phyloP scores from a whole-genome alignment of 78 protist species.

The Chrysochromulina parva region DNA sequence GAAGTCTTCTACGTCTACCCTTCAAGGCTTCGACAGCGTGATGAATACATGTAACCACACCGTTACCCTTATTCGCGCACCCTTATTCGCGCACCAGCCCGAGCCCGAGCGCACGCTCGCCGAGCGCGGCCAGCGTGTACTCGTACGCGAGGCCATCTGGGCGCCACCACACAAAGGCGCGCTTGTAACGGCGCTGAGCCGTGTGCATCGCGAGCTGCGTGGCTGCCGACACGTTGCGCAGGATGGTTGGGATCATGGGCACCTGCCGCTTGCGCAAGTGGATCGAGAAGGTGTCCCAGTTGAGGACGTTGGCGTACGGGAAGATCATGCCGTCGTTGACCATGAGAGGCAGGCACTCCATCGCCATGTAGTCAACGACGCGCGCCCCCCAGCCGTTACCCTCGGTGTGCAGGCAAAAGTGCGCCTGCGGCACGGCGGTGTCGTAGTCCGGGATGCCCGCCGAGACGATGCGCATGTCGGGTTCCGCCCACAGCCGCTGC shows the following conservation, averaged over 20 bases:
- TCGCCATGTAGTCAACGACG: constrained; percentile 18
- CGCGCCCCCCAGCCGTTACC: constrained; percentile 27
- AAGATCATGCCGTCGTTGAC: constrained; percentile 17
- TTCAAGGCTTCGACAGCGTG: too few relatives aligned
- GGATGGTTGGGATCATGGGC: not conserved
- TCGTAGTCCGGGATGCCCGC: constrained; percentile 8
- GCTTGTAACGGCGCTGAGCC: not conserved
- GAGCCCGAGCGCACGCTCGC: too few relatives aligned
- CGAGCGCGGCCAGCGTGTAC: constrained; percentile 2
- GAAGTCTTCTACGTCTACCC: too few relatives aligned
- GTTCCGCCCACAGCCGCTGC: not conserved
- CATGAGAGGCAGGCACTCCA: constrained; percentile 8
- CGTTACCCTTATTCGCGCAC: too few relatives aligned
- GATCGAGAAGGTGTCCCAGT: not conserved
- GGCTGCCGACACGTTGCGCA: not conserved
- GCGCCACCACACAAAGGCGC: constrained; percentile 15
- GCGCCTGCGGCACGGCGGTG: constrained; percentile 12
- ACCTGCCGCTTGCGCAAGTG: not conserved
- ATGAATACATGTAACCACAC: too few relatives aligned
- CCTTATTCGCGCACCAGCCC: too few relatives aligned
- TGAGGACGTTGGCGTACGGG: not conserved
- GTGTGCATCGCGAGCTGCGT: not conserved
- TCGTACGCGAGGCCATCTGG: not conserved
- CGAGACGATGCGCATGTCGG: constrained; percentile 17
- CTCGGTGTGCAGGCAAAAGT: not conserved